Percentiles rank a stretch among this genome's conserved stretches.
Evolutionary conservation across 441 rosid species (phyloP).

Genomic region (Jatropha multifida): DNA sequence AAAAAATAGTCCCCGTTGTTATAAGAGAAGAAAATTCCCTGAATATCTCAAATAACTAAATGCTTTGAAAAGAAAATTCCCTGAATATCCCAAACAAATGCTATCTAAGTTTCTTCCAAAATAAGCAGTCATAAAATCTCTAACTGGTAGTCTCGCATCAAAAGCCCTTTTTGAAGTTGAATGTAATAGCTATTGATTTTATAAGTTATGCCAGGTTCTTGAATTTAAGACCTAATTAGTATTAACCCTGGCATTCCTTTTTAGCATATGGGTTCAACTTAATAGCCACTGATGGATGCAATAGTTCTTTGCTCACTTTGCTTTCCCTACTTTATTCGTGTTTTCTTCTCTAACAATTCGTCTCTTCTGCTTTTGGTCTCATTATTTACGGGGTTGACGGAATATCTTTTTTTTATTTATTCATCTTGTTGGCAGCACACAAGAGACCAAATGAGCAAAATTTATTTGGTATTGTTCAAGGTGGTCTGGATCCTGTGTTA

Average conservation of each 20-base stretch:
- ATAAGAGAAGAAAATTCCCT: neutral
- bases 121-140: neutral
- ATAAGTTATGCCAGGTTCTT: neutral
- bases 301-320: neutral
- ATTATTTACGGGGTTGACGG: neutral
- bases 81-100: neutral
- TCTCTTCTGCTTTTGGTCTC: neutral
- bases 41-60: neutral
- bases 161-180: neutral
- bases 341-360: neutral
- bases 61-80: neutral
- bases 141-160: neutral
- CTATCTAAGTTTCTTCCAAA: neutral
- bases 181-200: neutral
- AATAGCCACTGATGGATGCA: neutral
- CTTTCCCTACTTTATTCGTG: neutral
- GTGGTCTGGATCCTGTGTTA: constrained; percentile 67
- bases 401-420: constrained; percentile 12
- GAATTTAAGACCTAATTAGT: neutral
- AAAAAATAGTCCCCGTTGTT: neutral
- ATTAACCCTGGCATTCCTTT: neutral
- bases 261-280: neutral
- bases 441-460: constrained; percentile 66
- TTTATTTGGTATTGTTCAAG: constrained; percentile 77
- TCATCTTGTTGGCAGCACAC: constrained; percentile 49